phyloP scores from a whole-genome alignment of 805 yeast genomes.

The Yarrowia sp. region DNA sequence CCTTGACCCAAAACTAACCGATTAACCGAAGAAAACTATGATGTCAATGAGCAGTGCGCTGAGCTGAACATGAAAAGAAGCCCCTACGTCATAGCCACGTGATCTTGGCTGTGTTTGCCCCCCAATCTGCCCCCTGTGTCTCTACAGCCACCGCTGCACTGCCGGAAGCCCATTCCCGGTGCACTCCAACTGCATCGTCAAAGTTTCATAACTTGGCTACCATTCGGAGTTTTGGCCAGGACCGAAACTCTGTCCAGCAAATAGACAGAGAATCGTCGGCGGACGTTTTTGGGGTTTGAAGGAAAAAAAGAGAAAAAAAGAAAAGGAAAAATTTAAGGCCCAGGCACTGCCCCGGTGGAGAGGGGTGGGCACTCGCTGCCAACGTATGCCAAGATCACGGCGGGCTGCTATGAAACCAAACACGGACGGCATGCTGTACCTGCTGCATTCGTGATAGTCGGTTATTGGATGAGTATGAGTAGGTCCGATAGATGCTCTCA shows the following conservation, averaged over 20 bases:
- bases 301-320: not conserved
- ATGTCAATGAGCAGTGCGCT: no score
- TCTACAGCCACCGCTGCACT: not conserved
- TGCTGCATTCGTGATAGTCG: no score
- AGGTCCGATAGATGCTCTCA: not conserved
- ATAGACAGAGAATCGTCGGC: no score
- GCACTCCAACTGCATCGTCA: not conserved
- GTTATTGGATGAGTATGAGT: no score
- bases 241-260: not conserved
- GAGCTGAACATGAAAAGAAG: no score
- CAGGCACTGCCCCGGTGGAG: slow-evolving; percentile 6
- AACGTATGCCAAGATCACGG: not conserved
- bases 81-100: not conserved
- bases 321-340: not conserved
- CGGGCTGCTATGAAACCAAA: not conserved
- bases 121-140: no score
- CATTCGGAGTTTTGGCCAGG: not conserved
- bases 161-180: not conserved
- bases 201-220: not conserved
- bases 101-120: not conserved
- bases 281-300: not conserved
- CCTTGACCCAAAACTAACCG: not conserved
- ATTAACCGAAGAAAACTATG: no score
- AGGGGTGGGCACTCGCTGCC: not conserved
- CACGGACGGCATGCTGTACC: not conserved